Percentiles rank a stretch among this genome's conserved stretches.
Evolutionary conservation across 306 rosid species (phyloP).

Genomic region (Spatholobus suberectus): DNA sequence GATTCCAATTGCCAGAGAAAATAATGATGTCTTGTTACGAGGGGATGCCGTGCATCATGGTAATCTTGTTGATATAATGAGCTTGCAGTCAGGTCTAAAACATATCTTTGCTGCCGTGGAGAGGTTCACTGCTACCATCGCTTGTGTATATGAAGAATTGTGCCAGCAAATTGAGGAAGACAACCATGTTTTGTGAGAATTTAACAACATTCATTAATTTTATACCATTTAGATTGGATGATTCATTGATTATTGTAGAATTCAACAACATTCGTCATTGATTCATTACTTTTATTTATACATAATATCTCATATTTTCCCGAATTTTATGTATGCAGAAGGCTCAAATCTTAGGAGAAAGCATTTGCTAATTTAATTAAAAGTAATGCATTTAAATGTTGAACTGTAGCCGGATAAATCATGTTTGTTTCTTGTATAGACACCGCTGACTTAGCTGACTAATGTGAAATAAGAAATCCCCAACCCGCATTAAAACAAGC

Average conservation of each 20-base stretch:
- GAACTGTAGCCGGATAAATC: no score
- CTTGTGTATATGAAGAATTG: slow-evolving; percentile 58
- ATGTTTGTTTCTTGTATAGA: no score
- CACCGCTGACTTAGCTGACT: no score
- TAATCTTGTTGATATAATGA: slow-evolving; percentile 8
- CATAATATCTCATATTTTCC: neutral
- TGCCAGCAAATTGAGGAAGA: slow-evolving; percentile 45
- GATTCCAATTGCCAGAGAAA: slow-evolving; percentile 26
- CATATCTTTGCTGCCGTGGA: slow-evolving; percentile 58
- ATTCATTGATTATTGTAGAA: neutral
- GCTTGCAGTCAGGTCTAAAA: slow-evolving; percentile 51
- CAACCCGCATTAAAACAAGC: no score
- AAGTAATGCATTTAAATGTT: neutral
- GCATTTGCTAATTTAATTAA: neutral
- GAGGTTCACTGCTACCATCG: slow-evolving; percentile 50
- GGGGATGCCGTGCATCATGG: slow-evolving; percentile 27
- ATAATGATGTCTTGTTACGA: neutral
- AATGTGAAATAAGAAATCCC: no score
- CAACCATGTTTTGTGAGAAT: neutral
- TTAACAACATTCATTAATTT: neutral
- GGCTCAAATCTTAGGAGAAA: neutral
- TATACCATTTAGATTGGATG: neutral
- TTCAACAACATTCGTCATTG: neutral
- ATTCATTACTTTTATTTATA: neutral
- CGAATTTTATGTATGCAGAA: neutral